Evolutionary conservation across 1,284 basidiomycete species (phyloP).

Genomic region (Ceratobasidium sp.): DNA sequence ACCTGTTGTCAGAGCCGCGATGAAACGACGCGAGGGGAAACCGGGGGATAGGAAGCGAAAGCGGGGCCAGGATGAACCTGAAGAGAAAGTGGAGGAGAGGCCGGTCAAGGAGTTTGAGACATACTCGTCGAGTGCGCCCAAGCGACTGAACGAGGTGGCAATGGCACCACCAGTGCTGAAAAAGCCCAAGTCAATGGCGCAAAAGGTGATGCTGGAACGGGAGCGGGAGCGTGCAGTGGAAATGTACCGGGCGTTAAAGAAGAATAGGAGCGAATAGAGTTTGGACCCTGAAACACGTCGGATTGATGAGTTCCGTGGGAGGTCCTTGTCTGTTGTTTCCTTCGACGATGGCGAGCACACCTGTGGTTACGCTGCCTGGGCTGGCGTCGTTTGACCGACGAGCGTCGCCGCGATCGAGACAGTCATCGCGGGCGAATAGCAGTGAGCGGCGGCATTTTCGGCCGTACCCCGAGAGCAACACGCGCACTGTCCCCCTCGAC

Average conservation of each 20-base stretch:
- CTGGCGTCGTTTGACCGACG: neutral
- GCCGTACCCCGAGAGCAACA: slow-evolving; percentile 29
- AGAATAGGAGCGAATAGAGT: neutral
- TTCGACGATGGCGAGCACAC: no score
- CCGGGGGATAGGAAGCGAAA: slow-evolving; percentile 11
- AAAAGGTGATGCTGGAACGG: slow-evolving; percentile 8
- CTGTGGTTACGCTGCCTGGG: neutral
- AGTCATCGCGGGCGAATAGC: slow-evolving; percentile 10
- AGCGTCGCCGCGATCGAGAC: neutral
- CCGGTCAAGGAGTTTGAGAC: slow-evolving; percentile 17
- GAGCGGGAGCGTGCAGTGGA: neutral
- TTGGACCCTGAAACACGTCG: neutral
- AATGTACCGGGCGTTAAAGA: slow-evolving; percentile 16
- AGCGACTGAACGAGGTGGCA: slow-evolving; percentile 13
- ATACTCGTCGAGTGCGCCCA: slow-evolving; percentile 17
- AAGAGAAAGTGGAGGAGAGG: neutral
- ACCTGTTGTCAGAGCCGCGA: slow-evolving; percentile 16
- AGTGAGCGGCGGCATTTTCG: slow-evolving; percentile 9
- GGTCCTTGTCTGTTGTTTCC: slow-evolving; percentile 5
- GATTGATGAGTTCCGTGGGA: slow-evolving; percentile 1
- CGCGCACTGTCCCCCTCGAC: slow-evolving; percentile 10
- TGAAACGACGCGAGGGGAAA: slow-evolving; percentile 11
- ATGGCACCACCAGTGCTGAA: slow-evolving; percentile 17
- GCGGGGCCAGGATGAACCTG: neutral
- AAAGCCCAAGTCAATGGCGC: slow-evolving; percentile 7